Evolutionary conservation across 495 filamentous ascomycete species (phyloP).

Genomic region (Neurospora intermedia): DNA sequence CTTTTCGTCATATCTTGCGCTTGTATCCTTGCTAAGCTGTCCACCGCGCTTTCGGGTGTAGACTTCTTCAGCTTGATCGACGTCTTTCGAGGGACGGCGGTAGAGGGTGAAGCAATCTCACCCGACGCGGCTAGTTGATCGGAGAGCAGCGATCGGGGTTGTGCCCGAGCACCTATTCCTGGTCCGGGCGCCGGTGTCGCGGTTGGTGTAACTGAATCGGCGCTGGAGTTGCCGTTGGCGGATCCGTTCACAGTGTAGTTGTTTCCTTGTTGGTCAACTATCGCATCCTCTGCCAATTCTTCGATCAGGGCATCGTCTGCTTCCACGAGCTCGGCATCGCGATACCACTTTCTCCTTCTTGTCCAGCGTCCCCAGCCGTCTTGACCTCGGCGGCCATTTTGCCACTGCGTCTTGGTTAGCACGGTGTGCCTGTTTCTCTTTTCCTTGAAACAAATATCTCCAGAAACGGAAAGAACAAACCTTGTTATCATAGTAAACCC

Average conservation of each 20-base stretch:
- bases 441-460: not conserved
- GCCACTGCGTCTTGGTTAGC: slow-evolving; percentile 52
- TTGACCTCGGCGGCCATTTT: slow-evolving; percentile 74
- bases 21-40: not conserved
- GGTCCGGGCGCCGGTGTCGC: slow-evolving; percentile 1
- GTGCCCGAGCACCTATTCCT: not conserved
- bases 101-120: not conserved
- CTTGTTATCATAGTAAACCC: slow-evolving; percentile 99
- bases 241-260: slow-evolving; percentile 4
- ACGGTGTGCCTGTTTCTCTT: not conserved
- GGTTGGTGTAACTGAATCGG: slow-evolving; percentile 8
- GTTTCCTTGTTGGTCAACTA: slow-evolving; percentile 5
- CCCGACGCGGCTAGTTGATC: not conserved
- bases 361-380: slow-evolving; percentile 97
- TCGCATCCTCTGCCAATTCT: slow-evolving; percentile 29
- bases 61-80: not conserved
- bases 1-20: not conserved
- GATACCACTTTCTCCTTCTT: slow-evolving; percentile 85
- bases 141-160: not conserved
- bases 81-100: not conserved
- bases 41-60: not conserved
- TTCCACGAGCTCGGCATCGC: slow-evolving; percentile 92
- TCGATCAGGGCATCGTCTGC: slow-evolving; percentile 32
- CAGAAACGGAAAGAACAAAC: slow-evolving; percentile 31
- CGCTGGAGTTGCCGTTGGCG: slow-evolving; percentile 13